Base-by-base conservation (phyloP, 2,329 filamentous ascomycete species). In the Venturia aucupariae region DNA sequence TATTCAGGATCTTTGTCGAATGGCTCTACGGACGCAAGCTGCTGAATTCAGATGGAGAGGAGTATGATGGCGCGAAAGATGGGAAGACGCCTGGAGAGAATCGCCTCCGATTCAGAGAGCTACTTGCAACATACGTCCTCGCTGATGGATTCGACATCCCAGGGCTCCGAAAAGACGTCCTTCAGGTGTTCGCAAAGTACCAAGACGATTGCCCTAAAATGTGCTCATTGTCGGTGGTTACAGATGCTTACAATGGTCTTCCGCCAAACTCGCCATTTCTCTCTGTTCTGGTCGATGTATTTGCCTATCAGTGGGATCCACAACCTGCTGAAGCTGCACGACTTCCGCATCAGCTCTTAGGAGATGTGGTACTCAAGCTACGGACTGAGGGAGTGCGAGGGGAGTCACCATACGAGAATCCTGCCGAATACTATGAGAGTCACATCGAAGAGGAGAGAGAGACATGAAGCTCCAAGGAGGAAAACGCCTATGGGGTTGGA, bases 101-200 rank as follows among this genome's bases (percentile, higher is more conserved):
- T 13, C 35, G 10, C 35, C 4, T 3, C n/a, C 17, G 30, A 27
- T 24, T 4, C n/a, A 7, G 4, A 3, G 51, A 27, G 24, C 51
- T 57, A 15, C 15, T 57, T 2, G 24, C 60, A 35, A 17, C 13
- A 24, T 65, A 65, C 46, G 32, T 61, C 10, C 60, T 63, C 19
- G 64, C 61, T 13, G 44, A 54, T 2, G 11, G 48, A 7, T 65
- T 59, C 32, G 61, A 65, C 42, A 46, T 64, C 39, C 54, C 54
- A 2, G 6, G 35, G 22, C 24, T 65, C 10, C 38, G 60, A 19
- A 11, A 57, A 5, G 46, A 38, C 15, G 22, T 38, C 46, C 30
- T 62, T 6, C 5, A 41, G n/a, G 10, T 32, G 2, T 46, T 63
- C 8, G 38, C 15, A 15, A 1, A 27, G 17, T 61, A 39, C 15